Conservation (phyloP, 306 rosid genomes). For the Elaeagnus macrophylla region DNA sequence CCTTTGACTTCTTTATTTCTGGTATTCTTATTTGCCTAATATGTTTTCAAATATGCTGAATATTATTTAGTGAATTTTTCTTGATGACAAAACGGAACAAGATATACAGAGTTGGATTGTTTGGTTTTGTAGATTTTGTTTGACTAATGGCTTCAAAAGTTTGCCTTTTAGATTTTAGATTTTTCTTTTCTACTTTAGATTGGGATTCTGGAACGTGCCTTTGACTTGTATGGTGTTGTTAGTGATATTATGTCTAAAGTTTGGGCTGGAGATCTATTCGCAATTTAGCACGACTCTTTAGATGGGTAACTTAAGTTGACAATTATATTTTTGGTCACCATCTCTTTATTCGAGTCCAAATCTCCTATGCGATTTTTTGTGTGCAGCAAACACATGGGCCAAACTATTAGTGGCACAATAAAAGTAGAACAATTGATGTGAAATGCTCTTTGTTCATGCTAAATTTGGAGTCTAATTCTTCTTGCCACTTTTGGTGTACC, state of each 20-base stretch:
- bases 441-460: too few species aligned
- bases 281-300: constrained; percentile 1
- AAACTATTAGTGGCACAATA: too few species aligned
- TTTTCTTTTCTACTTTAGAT: constrained; percentile 6
- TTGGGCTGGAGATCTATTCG: neutral
- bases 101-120: neutral
- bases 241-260: neutral
- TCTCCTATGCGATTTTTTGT: too few species aligned
- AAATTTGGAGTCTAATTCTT: too few species aligned
- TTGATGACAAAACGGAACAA: constrained; percentile 7
- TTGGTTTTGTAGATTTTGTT: constrained; percentile 16
- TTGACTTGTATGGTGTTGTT: too few species aligned
- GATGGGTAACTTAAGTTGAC: neutral
- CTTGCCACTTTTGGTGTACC: too few species aligned
- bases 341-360: too few species aligned
- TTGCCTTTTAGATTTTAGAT: constrained; percentile 24
- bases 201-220: constrained; percentile 9
- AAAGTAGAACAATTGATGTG: too few species aligned
- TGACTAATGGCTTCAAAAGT: constrained; percentile 18
- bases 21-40: neutral
- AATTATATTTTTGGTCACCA: neutral
- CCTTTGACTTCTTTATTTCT: constrained; percentile 1
- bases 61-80: neutral
- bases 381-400: too few species aligned
- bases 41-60: too few species aligned